These are phyloP conservation scores for Starmerella apicola DNA, from an alignment of 805 yeast genomes.

Conservation along the genomic window DNA sequence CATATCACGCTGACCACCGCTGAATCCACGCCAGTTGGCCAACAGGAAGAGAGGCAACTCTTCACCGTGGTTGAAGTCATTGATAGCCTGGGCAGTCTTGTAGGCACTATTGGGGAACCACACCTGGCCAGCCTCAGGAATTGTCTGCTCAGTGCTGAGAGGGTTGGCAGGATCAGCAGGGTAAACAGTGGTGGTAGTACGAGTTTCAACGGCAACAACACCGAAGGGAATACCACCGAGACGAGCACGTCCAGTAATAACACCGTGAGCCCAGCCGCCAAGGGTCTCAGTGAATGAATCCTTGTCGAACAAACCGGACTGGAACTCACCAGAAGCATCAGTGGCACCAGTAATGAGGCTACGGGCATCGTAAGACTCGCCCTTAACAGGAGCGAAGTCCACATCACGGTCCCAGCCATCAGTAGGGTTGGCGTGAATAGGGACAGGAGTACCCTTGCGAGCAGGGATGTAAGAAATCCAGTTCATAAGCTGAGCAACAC, in stretches of 20 bases:
- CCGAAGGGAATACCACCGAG: constrained; percentile 98
- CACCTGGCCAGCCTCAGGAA: constrained; percentile 97
- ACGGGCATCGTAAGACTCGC: constrained; percentile 78
- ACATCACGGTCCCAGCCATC: constrained; percentile 93
- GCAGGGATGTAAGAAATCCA: constrained; percentile 96
- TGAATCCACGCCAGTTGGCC: constrained; percentile 99
- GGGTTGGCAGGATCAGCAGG: constrained; percentile 99
- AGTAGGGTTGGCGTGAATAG: constrained; percentile 51
- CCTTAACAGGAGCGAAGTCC: constrained; percentile 60
- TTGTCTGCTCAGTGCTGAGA: constrained; percentile 70
- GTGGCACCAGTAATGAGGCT: constrained; percentile 85
- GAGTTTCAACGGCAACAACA: constrained; percentile 91
- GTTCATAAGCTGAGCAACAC: constrained; percentile 84
- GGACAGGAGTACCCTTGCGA: constrained; percentile 78
- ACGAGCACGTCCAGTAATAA: constrained; percentile 97
- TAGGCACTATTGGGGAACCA: constrained; percentile 99
- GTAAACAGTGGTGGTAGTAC: constrained; percentile 71
- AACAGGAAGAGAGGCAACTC: constrained; percentile 92
- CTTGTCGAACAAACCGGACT: constrained; percentile 81
- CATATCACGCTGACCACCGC: constrained; percentile 99
- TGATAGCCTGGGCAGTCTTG: constrained; percentile 97
- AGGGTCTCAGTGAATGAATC: constrained; percentile 91
- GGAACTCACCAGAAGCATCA: constrained; percentile 52
- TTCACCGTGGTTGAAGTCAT: constrained; percentile 96
- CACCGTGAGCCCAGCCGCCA: constrained; percentile 98